Evolutionary conservation across 805 yeast species (phyloP).

Genomic region (Osmozyma mogii): DNA sequence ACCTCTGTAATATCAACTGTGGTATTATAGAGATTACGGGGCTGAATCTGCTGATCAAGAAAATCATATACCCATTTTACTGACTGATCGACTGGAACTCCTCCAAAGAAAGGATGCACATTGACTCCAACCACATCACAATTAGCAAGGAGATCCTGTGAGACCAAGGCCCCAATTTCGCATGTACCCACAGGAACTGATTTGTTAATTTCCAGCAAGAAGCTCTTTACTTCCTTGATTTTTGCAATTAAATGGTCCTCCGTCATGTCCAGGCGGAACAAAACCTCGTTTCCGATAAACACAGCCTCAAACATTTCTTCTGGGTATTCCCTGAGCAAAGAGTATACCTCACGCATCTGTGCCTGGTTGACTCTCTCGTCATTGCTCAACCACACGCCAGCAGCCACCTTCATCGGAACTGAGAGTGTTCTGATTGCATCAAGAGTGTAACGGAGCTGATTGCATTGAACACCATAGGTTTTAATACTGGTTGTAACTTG

Average conservation of each 20-base stretch:
- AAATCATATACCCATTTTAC: conserved; percentile 47
- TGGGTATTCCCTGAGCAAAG: conserved; percentile 36
- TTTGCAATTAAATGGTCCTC: conserved; percentile 29
- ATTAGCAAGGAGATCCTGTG: conserved; percentile 26
- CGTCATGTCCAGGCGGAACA: conserved; percentile 44
- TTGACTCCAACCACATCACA: conserved; percentile 58
- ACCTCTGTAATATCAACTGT: conserved; percentile 48
- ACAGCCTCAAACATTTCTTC: conserved; percentile 39
- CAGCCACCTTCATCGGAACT: conserved; percentile 46
- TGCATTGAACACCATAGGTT: conserved; percentile 55
- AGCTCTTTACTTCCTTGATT: conserved; percentile 34
- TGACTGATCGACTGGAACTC: conserved; percentile 40
- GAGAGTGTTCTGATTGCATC: conserved; percentile 44
- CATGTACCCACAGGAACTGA: conserved; percentile 55
- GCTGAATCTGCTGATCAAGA: conserved; percentile 28
- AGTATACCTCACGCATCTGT: conserved; percentile 41
- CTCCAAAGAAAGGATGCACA: conserved; percentile 63
- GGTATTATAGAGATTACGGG: conserved; percentile 15
- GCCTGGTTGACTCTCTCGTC: conserved; percentile 36
- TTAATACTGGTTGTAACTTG: conserved; percentile 51
- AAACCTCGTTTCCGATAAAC: conserved; percentile 56
- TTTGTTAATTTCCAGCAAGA: conserved; percentile 22
- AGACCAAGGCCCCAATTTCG: conserved; percentile 46
- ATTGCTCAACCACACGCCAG: conserved; percentile 58
- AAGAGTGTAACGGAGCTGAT: conserved; percentile 45